phyloP scores from a whole-genome alignment of 2,329 filamentous ascomycete species.

The Aspergillus sp. region DNA sequence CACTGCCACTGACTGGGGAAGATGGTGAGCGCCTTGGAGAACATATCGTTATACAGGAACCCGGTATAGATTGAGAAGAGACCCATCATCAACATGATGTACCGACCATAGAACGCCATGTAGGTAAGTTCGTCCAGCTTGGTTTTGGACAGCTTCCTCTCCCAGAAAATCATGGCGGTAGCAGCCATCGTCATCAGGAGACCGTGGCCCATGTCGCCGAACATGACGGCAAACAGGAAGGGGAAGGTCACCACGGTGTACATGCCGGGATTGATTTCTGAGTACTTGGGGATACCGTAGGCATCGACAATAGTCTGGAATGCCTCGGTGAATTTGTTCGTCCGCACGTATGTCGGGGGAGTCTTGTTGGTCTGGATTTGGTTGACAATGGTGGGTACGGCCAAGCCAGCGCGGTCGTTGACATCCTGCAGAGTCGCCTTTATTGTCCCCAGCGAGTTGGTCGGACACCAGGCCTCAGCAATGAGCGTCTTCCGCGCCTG shows the following conservation, averaged over 20 bases:
- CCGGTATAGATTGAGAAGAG: constrained; percentile 95
- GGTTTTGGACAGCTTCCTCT: constrained; percentile 69
- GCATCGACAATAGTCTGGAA: constrained; percentile 99
- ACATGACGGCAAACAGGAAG: constrained; percentile 99
- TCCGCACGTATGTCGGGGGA: constrained; percentile 93
- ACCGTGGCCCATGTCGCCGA: constrained; percentile 94
- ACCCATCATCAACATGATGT: constrained; percentile 98
- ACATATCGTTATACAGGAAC: constrained; percentile 94
- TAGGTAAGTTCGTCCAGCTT: constrained; percentile 96
- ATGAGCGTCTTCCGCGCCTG: constrained; percentile 92
- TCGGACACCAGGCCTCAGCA: constrained; percentile 95
- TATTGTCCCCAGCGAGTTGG: constrained; percentile 79
- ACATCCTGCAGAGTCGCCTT: constrained; percentile 92
- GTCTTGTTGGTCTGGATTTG: constrained; percentile 96
- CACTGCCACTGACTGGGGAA: constrained; percentile 89
- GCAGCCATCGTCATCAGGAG: constrained; percentile 78
- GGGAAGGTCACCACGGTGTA: constrained; percentile 96
- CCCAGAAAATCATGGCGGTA: constrained; percentile 90
- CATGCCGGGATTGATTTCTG: constrained; percentile 91
- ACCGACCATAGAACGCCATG: constrained; percentile 98
- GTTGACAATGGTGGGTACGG: constrained; percentile 98
- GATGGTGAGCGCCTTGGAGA: constrained; percentile 84
- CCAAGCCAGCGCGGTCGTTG: constrained; percentile 87
- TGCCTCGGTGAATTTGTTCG: constrained; percentile 94
- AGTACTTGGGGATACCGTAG: constrained; percentile 95